A percentile compares a stretch with the other conserved stretches of the same genome.
Evolutionary conservation across 176 grass and related monocot species (phyloP).

Genomic region (Oryza coarctata): DNA sequence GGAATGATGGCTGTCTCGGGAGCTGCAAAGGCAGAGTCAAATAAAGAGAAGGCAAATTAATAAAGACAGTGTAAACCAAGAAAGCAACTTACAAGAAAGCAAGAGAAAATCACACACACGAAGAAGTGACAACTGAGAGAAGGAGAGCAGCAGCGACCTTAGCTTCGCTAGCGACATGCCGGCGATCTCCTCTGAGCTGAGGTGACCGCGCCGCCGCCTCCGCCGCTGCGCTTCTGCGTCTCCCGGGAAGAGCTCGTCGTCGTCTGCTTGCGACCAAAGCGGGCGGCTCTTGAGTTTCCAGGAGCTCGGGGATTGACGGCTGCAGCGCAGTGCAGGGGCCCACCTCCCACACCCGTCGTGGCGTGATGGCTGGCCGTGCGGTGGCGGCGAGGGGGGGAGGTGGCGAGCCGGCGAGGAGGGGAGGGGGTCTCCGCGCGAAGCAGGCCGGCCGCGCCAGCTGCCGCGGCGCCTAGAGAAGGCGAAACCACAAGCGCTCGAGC

Average conservation of each 20-base stretch:
- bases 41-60: constrained; percentile 17
- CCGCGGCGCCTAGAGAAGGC: constrained; percentile 77
- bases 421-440: constrained; percentile 64
- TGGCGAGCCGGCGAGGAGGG: constrained; percentile 44
- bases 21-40: constrained; percentile 18
- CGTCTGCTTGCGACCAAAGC: background rate
- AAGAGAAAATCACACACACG: background rate
- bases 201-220: background rate
- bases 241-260: background rate
- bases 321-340: background rate
- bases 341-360: background rate
- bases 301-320: background rate
- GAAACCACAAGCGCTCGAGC: background rate
- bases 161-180: background rate
- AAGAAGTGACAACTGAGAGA: background rate
- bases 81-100: constrained; percentile 16
- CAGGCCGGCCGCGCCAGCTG: constrained; percentile 83
- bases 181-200: background rate
- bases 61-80: background rate
- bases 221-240: background rate
- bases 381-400: constrained; percentile 43
- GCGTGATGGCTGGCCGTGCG: constrained; percentile 62
- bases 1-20: constrained; percentile 63
- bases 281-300: background rate
- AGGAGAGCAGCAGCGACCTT: too few species aligned